Base-by-base conservation (phyloP, 768 basidiomycete species). In the Russula compacta region DNA sequence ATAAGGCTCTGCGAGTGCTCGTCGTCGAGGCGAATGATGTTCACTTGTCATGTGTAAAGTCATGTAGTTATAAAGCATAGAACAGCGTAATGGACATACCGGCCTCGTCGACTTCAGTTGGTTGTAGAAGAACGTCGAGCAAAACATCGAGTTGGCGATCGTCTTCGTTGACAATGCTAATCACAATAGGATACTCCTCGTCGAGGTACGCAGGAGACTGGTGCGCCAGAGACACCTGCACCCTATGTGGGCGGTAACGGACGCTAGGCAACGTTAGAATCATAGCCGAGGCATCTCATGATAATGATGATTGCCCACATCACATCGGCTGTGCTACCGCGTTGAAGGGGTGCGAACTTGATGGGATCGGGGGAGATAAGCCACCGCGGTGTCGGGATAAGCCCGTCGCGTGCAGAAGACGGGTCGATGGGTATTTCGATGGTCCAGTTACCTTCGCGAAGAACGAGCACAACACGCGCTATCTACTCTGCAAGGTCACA, bases 111-210 rank as follows among this genome's bases (percentile, higher is more conserved):
- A 84, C 77, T 65, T 89, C 89, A 2, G 82, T 80, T 1, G 93
- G 93, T 56, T 92, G 91, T 38, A 98, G 72, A 59, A 95, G 76
- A 5, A 89, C 79, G 58, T 93, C 89, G 10, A 92, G 74, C 5
- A 78, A 73, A 12, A 91, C 73, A 15, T 89, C 83, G 11, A 98
- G 72, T 29, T 84, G 78, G 19, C 83, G 77, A 49, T 82, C 81
- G 69, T 97, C 93, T 5, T 74, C 68, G 69, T 94, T 97, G 4
- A 74, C 81, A 14, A 95, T 77, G 49, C 82, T 77, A 44, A 98
- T 75, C 11, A 71, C 69, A 66, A 98, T 85, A 0, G 88, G 85
- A 68, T 88, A 90, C 48, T 81, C 78, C 71, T 97, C 95, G 63
- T 89, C 85, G 39, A 95, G 71, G 70, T 86, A 89, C 1, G 91